Evolutionary conservation across 768 basidiomycete genomes (phyloP).

Genomic region (Tephrocybe sp.): DNA sequence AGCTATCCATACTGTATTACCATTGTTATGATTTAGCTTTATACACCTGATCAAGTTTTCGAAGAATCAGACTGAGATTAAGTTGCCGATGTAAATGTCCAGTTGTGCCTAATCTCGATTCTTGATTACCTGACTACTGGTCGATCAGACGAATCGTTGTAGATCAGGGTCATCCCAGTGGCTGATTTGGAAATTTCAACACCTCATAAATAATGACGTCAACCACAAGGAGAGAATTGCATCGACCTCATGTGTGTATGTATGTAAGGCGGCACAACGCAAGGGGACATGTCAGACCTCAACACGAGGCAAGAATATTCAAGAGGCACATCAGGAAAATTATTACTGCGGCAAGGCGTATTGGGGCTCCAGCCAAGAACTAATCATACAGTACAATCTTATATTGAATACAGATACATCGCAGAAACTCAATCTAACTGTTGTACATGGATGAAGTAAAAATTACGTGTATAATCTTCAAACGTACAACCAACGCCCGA

Average conservation of each 20-base stretch:
- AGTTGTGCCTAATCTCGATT: conserved; percentile 17
- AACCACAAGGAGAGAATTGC: conserved; percentile 7
- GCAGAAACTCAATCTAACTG: background rate
- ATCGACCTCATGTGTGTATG: background rate
- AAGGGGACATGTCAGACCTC: background rate
- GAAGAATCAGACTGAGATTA: conserved; percentile 11
- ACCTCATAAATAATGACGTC: conserved; percentile 15
- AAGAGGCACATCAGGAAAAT: too few species aligned
- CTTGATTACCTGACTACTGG: too few species aligned
- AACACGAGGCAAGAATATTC: conserved; percentile 9
- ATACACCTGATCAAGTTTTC: conserved; percentile 3
- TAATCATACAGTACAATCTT: conserved; percentile 1
- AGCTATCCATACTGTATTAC: conserved; percentile 10
- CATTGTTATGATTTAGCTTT: background rate
- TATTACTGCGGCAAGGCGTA: too few species aligned
- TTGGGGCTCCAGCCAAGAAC: too few species aligned
- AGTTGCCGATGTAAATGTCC: conserved; percentile 9
- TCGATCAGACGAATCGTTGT: conserved; percentile 20
- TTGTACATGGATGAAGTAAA: background rate
- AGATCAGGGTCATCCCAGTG: conserved; percentile 21
- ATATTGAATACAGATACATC: conserved; percentile 3
- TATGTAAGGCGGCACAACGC: background rate
- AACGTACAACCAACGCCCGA: conserved; percentile 65
- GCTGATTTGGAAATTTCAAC: conserved; percentile 10
- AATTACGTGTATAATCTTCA: conserved; percentile 25